Percentiles rank a stretch among this genome's conserved stretches.
These are phyloP conservation scores for Ilyonectria robusta DNA, from an alignment of 2,329 filamentous ascomycete genomes.

Conservation along the genomic window DNA sequence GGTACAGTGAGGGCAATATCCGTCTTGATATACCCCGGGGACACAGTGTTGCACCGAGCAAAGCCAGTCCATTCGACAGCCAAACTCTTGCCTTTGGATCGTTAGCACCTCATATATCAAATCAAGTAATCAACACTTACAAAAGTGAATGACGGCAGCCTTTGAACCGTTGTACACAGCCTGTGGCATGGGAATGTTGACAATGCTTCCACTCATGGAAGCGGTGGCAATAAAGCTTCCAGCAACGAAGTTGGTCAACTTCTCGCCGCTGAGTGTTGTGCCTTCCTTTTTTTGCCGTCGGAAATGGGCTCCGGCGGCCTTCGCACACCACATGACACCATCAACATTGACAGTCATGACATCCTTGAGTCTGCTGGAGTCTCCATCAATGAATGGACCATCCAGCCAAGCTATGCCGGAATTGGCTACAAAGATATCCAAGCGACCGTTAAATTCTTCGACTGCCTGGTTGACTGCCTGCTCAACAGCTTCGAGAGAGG, in stretches of 20 bases:
- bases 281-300: constrained; percentile 76
- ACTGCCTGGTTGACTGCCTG: constrained; percentile 64
- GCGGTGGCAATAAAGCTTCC: constrained; percentile 68
- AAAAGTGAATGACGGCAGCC: constrained; percentile 68
- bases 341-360: constrained; percentile 80
- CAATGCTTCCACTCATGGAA: constrained; percentile 64
- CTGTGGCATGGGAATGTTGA: constrained; percentile 67
- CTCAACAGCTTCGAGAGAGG: constrained; percentile 63
- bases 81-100: constrained; percentile 50
- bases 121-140: constrained; percentile 53
- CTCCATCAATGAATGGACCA: constrained; percentile 75
- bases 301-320: constrained; percentile 77
- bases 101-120: no score
- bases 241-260: constrained; percentile 43
- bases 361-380: constrained; percentile 73
- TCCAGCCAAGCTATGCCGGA: constrained; percentile 81
- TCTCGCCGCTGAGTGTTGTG: constrained; percentile 52
- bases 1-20: constrained; percentile 43
- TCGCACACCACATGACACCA: constrained; percentile 81
- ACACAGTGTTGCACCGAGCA: constrained; percentile 68
- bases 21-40: constrained; percentile 52
- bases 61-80: constrained; percentile 71
- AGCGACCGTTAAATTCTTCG: constrained; percentile 76
- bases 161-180: constrained; percentile 69
- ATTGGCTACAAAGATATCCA: constrained; percentile 84